Evolutionary conservation across 495 filamentous ascomycete species (phyloP), one percentile per base, ranked within the genome.

Genomic region (Penicillium steckii): DNA sequence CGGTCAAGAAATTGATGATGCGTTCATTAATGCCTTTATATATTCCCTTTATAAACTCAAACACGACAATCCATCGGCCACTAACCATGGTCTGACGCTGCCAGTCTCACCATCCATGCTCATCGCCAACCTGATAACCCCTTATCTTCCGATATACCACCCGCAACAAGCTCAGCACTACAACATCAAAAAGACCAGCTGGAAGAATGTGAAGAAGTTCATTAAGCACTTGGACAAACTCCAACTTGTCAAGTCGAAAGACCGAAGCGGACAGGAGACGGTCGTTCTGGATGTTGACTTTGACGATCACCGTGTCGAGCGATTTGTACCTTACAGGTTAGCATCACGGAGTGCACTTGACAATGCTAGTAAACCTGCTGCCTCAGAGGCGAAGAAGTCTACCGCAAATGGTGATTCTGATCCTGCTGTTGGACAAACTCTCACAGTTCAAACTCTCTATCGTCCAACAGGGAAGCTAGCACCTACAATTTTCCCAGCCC

Each of bases 191-290:
- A 89, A 86, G 67, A 85, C 85, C 5, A 85, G 79, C 64, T 87
- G 85, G 80, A 90, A 89, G 67, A 89, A 82, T 48, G 76, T 84
- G 35, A 85, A 83, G 52, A 89, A 88, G 52, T 89, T 89, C 64
- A 82, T 89, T 66, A 89, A 89, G 62, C 66, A 78, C 26, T 66
- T 90, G 8, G 86, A 88, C 61, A 89, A 88, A 60, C 68, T 81
- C 45, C 61, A 73, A 5, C 62, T 88, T 10, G 64, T 89, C 35
- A 86, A 82, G 55, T 79, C 76, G 26, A 89, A 89, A 61, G 85
- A 88, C 25, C 79, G 83, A 30, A 81, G 75, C 49, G 84, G 85
- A 5, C 75, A 82, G 40, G 87, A 90, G 61, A 82, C 80, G 1
- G 76, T 86, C 12, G 79, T 90, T 26, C 48, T 81, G 22, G 86